Evolutionary conservation across 306 rosid genomes (phyloP).

Genomic region (Cicer judaicum): DNA sequence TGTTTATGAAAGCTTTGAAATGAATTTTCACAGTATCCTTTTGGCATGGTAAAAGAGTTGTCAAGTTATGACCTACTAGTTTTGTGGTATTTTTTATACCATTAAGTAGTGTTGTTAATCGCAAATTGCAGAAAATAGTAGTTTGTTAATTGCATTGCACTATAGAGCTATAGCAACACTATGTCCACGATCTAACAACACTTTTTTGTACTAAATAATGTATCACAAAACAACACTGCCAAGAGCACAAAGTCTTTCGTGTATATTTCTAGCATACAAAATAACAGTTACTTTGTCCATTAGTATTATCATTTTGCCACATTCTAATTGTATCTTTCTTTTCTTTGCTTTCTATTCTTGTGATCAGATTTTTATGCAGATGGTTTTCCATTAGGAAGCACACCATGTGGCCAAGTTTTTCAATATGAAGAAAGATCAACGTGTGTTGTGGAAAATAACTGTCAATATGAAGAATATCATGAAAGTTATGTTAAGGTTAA

Average conservation of each 20-base stretch:
- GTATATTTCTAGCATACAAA: not conserved
- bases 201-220: too few species aligned
- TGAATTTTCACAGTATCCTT: too few species aligned
- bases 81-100: too few species aligned
- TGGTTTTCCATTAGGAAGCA: slow-evolving; percentile 65
- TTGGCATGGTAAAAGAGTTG: too few species aligned
- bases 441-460: slow-evolving; percentile 59
- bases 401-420: slow-evolving; percentile 68
- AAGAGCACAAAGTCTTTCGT: not conserved
- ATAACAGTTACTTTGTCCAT: not conserved
- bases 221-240: too few species aligned
- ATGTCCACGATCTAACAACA: too few species aligned
- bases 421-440: slow-evolving; percentile 89
- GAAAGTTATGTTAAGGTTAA: slow-evolving; percentile 73
- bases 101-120: too few species aligned
- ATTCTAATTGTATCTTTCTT: slow-evolving; percentile 19
- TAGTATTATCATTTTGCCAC: not conserved
- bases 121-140: too few species aligned
- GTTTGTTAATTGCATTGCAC: too few species aligned
- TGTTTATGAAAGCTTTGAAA: too few species aligned
- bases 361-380: slow-evolving; percentile 49
- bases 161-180: too few species aligned
- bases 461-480: slow-evolving; percentile 74
- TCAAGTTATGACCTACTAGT: too few species aligned
- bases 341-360: not conserved